Evolutionary conservation across 2,329 filamentous ascomycete genomes (phyloP).

Genomic region (Tolypocladium tropicale): DNA sequence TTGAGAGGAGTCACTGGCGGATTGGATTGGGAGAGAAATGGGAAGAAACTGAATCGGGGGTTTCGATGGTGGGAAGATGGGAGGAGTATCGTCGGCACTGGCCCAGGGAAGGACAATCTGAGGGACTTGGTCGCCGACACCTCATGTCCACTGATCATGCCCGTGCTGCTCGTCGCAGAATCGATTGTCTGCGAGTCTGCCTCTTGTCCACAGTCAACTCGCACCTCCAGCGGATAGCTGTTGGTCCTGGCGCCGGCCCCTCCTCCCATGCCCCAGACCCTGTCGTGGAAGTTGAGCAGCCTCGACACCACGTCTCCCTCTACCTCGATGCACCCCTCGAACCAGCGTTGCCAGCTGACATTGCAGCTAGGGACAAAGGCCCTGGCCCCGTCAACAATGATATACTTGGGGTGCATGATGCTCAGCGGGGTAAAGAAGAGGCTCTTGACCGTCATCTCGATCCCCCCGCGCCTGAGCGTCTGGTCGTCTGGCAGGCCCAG

Average conservation of each 20-base stretch:
- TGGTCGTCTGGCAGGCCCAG: conserved; percentile 53
- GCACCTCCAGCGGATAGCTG: background rate
- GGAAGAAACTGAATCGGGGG: conserved; percentile 50
- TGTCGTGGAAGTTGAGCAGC: conserved; percentile 56
- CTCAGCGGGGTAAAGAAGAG: conserved; percentile 72
- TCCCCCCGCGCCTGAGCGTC: conserved; percentile 40
- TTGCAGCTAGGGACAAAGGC: conserved; percentile 74
- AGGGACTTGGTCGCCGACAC: conserved; percentile 19
- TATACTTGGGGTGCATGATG: conserved; percentile 82
- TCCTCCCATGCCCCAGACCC: conserved; percentile 49
- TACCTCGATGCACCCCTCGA: conserved; percentile 65
- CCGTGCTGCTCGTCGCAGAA: conserved; percentile 4
- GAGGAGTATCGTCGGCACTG: conserved; percentile 51
- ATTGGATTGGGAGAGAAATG: conserved; percentile 36
- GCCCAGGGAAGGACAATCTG: conserved; percentile 9
- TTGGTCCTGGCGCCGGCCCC: background rate
- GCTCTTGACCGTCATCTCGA: conserved; percentile 64
- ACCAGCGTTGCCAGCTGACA: conserved; percentile 81
- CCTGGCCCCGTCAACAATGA: conserved; percentile 57
- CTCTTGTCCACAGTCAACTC: background rate
- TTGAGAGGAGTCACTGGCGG: conserved; percentile 60
- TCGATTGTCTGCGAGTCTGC: background rate
- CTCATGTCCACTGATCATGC: conserved; percentile 5
- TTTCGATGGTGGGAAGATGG: conserved; percentile 66
- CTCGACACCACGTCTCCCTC: conserved; percentile 48